Evolutionary conservation across 768 basidiomycete species (phyloP), one percentile per base, ranked within the genome.

Genomic region (Termitomyces heimii): DNA sequence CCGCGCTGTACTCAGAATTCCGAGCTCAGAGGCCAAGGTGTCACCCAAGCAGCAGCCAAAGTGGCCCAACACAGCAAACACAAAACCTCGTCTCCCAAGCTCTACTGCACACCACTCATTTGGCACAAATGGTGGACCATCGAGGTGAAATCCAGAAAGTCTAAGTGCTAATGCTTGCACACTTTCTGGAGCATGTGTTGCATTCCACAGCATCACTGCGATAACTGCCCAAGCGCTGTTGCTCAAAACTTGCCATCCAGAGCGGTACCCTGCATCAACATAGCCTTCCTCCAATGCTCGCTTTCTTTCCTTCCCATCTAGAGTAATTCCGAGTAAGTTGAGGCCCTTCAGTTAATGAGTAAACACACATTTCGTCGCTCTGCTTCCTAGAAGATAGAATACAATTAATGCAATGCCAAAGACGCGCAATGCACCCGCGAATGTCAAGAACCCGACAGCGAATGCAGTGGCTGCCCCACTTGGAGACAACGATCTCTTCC

Each of bases 1-100:
- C 3, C 77, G 78, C 14, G 80, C 75, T 37, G 67, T 68, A 26
- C 93, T 88, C 43, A 97, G 77, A 61, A 97, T 94, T 34, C 95
- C 95, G 24, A 97, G 80, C 71, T 97, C 95, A 9, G 92, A 95
- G 0, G 94, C 94, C 2, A 98, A 82, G 0, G 94, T 97, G 65
- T 97, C 94, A 5, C 92, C 94, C 9, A 94, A 77, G 67, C 89
- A 93, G 70, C 90, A 94, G 3, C 86, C 86, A 69, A 93, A 92
- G 67, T 95, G 93, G 83, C 92, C 92, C 0, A 94, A 67, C 0
- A 81, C 78, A 13, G 74, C 80, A 58, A 89, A 82, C 0, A 92
- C 66, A 53, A 94, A 71, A 1, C 73, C 71, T 6, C 87, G 80
- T 64, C 85, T 88, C 75, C 71, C 66, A 1, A 74, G 74, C 2